A percentile compares a stretch with the other conserved stretches of the same genome.
Conservation (phyloP, 2,329 filamentous ascomycete genomes). For the Truncatella angustata region DNA sequence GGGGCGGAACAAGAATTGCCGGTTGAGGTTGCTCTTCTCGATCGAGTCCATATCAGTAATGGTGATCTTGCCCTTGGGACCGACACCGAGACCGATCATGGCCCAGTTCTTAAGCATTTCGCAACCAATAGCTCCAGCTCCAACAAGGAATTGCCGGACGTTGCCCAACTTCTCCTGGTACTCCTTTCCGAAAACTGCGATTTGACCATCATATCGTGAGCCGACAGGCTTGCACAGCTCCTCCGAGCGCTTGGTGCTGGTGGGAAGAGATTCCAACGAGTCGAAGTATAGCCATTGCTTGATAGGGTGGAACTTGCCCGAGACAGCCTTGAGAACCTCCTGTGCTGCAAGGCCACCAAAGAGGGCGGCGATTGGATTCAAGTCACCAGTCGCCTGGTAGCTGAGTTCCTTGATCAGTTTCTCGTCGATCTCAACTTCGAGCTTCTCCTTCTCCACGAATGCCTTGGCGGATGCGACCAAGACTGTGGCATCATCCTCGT, state of each 20-base stretch:
- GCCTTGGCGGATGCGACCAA: constrained; percentile 73
- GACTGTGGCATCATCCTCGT: constrained; percentile 78
- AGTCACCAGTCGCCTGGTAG: constrained; percentile 88
- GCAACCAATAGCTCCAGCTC: constrained; percentile 94
- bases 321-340: constrained; percentile 94
- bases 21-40: constrained; percentile 97
- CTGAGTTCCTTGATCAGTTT: constrained; percentile 91
- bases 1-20: constrained; percentile 92
- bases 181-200: constrained; percentile 90
- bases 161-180: constrained; percentile 94
- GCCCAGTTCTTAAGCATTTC: constrained; percentile 99
- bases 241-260: constrained; percentile 71
- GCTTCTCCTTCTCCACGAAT: constrained; percentile 70
- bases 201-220: constrained; percentile 92
- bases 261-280: constrained; percentile 90
- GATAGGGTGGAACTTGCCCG: constrained; percentile 96
- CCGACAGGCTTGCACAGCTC: constrained; percentile 84
- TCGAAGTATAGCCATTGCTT: constrained; percentile 97
- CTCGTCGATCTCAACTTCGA: constrained; percentile 84
- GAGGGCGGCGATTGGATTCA: constrained; percentile 90
- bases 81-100: constrained; percentile 92
- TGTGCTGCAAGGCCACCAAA: constrained; percentile 93
- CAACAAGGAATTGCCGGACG: constrained; percentile 88
- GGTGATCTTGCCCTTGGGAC: constrained; percentile 82
- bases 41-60: constrained; percentile 99